These are phyloP conservation scores for Penicillium pancosmium DNA, from an alignment of 495 filamentous ascomycete genomes.

Conservation along the genomic window DNA sequence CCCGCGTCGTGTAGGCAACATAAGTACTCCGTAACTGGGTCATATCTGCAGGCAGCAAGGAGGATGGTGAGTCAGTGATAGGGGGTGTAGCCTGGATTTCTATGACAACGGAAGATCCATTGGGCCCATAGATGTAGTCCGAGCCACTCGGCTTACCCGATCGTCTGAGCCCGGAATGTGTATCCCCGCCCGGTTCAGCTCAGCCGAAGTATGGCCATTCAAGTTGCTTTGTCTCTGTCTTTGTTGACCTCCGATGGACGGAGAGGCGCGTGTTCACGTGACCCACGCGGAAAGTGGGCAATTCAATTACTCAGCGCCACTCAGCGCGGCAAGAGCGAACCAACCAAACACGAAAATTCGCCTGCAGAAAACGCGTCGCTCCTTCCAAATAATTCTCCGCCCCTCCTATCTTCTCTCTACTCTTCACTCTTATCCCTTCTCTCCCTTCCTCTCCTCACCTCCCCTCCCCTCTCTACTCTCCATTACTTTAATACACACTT, in stretches of 20 bases:
- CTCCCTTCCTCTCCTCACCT: conserved; percentile 15
- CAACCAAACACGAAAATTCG: conserved; percentile 46
- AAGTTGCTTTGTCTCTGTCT: no score
- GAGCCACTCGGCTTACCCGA: neutral
- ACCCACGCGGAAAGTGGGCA: conserved; percentile 14
- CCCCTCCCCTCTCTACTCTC: conserved; percentile 3
- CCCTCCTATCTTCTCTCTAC: conserved; percentile 37
- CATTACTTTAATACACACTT: conserved; percentile 10
- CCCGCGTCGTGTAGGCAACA: neutral
- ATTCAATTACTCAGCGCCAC: conserved; percentile 20
- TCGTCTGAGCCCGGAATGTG: conserved; percentile 29
- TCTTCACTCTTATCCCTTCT: conserved; percentile 19
- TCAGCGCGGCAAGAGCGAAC: conserved; percentile 26
- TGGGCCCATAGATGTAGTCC: neutral
- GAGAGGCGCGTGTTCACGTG: conserved; percentile 28
- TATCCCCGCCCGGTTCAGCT: conserved; percentile 14
- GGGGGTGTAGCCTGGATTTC: neutral
- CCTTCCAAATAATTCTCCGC: conserved; percentile 42
- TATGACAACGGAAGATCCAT: conserved; percentile 1
- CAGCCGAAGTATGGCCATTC: conserved; percentile 7
- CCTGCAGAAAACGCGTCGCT: conserved; percentile 42
- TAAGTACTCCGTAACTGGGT: neutral
- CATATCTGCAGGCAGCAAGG: conserved; percentile 5
- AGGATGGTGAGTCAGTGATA: neutral
- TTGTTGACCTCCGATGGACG: neutral